Evolutionary conservation across 2,329 filamentous ascomycete genomes (phyloP), one percentile per base, ranked within the genome.

Genomic region (Pseudomassariella vexata): DNA sequence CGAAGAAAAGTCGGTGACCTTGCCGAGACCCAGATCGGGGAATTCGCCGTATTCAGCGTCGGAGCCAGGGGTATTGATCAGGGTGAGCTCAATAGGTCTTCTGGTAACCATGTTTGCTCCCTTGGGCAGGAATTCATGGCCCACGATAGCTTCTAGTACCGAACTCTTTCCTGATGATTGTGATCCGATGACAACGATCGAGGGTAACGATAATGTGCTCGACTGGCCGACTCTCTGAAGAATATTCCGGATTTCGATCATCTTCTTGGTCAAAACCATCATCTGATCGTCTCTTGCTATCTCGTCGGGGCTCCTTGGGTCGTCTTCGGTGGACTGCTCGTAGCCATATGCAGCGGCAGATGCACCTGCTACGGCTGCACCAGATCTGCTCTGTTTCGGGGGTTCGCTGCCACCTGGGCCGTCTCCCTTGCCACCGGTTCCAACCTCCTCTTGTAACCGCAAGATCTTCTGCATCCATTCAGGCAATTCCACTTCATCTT

Each of bases 41-140:
- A 98, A 98, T 57, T 98, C 92, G 53, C 89, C 92, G 56, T 95
- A 98, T 54, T 98, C 92, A 3, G 83, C 77, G 26, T 79, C 76
- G 2, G 86, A 81, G 35, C 88, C 82, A 0, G 90, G 90, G 0
- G 90, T 96, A 59, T 98, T 96, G 59, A 98, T 81, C 5, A 98
- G 73, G 0, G 92, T 98, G 35, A 98, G 71, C 60, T 98, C 92
- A 53, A 98, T 98, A 0, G 92, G 92, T 38, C 92, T 73, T 24
- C 94, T 76, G 7, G 92, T 98, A 30, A 98, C 92, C 92, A 98
- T 98, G 52, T 98, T 98, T 24, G 82, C 81, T n/a, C 92, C 92
- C 59, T 98, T 98, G 5, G 92, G 94, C 27, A 98, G 65, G 46
- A 98, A 98, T 49, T 98, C 92, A 52, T 98, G 92, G 5, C 92